Conservation (phyloP, 805 yeast species). For the Barnettozyma populi region DNA sequence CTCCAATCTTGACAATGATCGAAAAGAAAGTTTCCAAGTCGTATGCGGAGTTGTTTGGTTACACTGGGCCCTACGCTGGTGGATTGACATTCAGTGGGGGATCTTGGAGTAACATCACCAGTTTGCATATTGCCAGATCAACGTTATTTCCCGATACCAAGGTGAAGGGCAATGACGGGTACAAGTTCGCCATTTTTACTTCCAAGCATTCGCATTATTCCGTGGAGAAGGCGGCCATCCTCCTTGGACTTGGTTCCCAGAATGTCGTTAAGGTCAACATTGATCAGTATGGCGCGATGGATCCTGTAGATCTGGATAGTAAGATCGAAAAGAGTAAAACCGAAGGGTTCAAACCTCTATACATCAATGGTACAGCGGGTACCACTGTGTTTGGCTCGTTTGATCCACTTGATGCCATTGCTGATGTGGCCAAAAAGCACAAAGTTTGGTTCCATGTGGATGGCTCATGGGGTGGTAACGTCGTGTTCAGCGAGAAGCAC, state of each 20-base stretch:
- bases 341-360: conserved; percentile 67
- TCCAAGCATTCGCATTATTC: conserved; percentile 74
- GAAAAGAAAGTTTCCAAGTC: conserved; percentile 63
- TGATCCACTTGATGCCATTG: conserved; percentile 58
- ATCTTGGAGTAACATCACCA: conserved; percentile 78
- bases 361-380: conserved; percentile 81
- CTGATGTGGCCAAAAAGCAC: conserved; percentile 46
- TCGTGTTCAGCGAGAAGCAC: conserved; percentile 53
- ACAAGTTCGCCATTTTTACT: conserved; percentile 64
- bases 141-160: conserved; percentile 65
- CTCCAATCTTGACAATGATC: conserved; percentile 72
- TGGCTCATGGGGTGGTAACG: conserved; percentile 91
- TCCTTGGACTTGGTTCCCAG: conserved; percentile 63
- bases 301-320: conserved; percentile 38
- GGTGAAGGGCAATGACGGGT: conserved; percentile 44
- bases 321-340: conserved; percentile 38
- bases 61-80: conserved; percentile 51
- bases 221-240: conserved; percentile 74
- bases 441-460: conserved; percentile 78
- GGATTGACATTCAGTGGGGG: conserved; percentile 87
- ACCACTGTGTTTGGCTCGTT: conserved; percentile 84
- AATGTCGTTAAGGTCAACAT: conserved; percentile 62
- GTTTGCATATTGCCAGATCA: conserved; percentile 71
- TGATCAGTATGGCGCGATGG: conserved; percentile 51
- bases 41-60: conserved; percentile 67